Evolutionary conservation across 202 grass and related monocot species (phyloP).

Genomic region (Miscanthus sacchariflorus): DNA sequence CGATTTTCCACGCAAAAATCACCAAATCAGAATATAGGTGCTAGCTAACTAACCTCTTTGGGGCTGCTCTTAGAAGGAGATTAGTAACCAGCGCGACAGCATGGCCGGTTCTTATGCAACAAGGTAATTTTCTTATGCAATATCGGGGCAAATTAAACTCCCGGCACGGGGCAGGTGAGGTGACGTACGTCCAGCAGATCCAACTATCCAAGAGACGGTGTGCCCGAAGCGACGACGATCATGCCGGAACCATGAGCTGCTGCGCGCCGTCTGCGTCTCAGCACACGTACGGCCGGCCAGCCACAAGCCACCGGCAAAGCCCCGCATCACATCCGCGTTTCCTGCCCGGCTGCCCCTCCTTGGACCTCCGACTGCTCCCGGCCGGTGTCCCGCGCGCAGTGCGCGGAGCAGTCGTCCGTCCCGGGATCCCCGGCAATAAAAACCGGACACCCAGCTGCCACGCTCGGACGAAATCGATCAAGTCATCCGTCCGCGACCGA

Average conservation of each 20-base stretch:
- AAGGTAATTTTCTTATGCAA: too few relatives aligned
- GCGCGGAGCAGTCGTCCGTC: not conserved
- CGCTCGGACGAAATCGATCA: not conserved
- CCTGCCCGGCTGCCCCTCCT: not conserved
- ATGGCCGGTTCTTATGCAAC: too few relatives aligned
- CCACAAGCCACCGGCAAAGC: not conserved
- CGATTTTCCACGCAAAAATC: too few relatives aligned
- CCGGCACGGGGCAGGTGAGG: not conserved
- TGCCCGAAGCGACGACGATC: not conserved
- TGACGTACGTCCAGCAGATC: not conserved
- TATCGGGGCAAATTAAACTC: too few relatives aligned
- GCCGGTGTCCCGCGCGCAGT: not conserved
- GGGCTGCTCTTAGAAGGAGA: too few relatives aligned
- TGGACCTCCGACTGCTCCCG: not conserved
- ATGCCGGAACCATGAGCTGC: conserved; percentile 41
- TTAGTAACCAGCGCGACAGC: too few relatives aligned
- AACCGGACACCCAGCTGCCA: not conserved
- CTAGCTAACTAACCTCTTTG: too few relatives aligned
- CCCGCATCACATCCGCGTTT: conserved; percentile 10
- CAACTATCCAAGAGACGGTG: not conserved
- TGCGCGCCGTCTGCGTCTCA: too few relatives aligned
- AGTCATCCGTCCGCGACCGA: not conserved
- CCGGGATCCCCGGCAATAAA: not conserved
- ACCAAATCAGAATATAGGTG: too few relatives aligned
- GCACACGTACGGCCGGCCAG: not conserved